Evolutionary conservation across 805 yeast genomes (phyloP).

Genomic region (Yamadazyma philogaea): DNA sequence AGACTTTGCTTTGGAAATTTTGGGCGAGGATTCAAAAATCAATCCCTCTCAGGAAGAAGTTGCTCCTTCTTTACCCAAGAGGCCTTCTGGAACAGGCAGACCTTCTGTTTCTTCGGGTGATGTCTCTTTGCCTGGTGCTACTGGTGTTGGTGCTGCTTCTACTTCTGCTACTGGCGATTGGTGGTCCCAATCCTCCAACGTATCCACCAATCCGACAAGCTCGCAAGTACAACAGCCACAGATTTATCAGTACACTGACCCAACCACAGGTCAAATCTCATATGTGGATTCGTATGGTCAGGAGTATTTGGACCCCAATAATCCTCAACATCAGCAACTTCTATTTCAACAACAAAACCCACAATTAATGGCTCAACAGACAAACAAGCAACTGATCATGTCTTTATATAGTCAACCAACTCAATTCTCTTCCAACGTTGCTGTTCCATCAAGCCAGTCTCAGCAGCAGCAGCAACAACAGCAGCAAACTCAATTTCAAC

Average conservation of each 20-base stretch:
- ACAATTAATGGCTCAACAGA: slow-evolving; percentile 34
- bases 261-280: slow-evolving; percentile 61
- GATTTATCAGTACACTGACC: slow-evolving; percentile 69
- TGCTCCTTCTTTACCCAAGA: slow-evolving; percentile 48
- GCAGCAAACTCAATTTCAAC: slow-evolving; percentile 3
- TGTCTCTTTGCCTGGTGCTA: slow-evolving; percentile 24
- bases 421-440: slow-evolving; percentile 25
- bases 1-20: slow-evolving; percentile 55
- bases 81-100: slow-evolving; percentile 24
- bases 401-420: slow-evolving; percentile 43
- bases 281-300: slow-evolving; percentile 70
- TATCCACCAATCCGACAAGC: slow-evolving; percentile 7
- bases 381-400: slow-evolving; percentile 37
- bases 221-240: slow-evolving; percentile 32
- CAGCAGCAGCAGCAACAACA: slow-evolving; percentile 15
- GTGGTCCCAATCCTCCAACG: slow-evolving; percentile 24
- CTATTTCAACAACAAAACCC: slow-evolving; percentile 34
- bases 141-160: neutral
- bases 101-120: slow-evolving; percentile 4
- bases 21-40: slow-evolving; percentile 39
- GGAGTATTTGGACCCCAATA: slow-evolving; percentile 51
- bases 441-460: slow-evolving; percentile 17
- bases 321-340: slow-evolving; percentile 43
- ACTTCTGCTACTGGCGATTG: slow-evolving; percentile 22
- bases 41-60: slow-evolving; percentile 37